Percentiles rank a stretch among this genome's conserved stretches.
Conservation (phyloP, 768 basidiomycete genomes). For the Leccinum obscurum region DNA sequence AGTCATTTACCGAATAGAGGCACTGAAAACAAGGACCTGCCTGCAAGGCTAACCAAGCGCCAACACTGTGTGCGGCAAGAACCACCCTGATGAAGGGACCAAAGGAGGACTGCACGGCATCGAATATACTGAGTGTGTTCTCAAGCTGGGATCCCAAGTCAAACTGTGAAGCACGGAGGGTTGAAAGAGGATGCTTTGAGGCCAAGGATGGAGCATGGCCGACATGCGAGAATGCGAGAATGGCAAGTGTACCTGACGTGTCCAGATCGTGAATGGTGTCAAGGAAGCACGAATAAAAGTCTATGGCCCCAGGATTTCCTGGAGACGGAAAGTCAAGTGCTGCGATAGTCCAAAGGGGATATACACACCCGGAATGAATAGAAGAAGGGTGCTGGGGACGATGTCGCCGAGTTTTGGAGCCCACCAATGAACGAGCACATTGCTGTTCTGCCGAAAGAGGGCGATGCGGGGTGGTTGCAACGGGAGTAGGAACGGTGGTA, state of each 20-base stretch:
- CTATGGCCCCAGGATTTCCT: conserved; percentile 61
- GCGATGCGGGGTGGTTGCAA: conserved; percentile 9
- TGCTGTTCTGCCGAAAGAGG: conserved; percentile 6
- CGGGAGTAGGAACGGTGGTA: conserved; percentile 12
- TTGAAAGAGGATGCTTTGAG: conserved; percentile 3
- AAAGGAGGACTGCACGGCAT: conserved; percentile 39
- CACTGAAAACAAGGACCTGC: conserved; percentile 33
- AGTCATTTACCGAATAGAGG: background rate
- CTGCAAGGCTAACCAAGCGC: conserved; percentile 67
- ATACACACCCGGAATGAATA: conserved; percentile 51
- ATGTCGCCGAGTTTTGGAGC: conserved; percentile 25
- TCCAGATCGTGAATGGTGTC: conserved; percentile 44
- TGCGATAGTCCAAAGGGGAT: background rate
- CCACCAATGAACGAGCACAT: conserved; percentile 56
- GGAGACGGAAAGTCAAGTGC: conserved; percentile 2
- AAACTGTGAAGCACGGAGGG: conserved; percentile 25
- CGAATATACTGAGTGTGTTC: conserved; percentile 54
- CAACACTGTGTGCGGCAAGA: conserved; percentile 68
- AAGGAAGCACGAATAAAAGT: conserved; percentile 71
- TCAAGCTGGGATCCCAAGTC: conserved; percentile 52
- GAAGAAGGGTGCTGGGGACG: conserved; percentile 35
- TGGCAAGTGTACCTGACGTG: conserved; percentile 41
- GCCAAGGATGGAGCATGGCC: conserved; percentile 53
- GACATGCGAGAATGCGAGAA: conserved; percentile 63
- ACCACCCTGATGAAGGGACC: conserved; percentile 40